These are phyloP conservation scores for Lophium mytilinum DNA, from an alignment of 495 filamentous ascomycete species.

Conservation along the genomic window DNA sequence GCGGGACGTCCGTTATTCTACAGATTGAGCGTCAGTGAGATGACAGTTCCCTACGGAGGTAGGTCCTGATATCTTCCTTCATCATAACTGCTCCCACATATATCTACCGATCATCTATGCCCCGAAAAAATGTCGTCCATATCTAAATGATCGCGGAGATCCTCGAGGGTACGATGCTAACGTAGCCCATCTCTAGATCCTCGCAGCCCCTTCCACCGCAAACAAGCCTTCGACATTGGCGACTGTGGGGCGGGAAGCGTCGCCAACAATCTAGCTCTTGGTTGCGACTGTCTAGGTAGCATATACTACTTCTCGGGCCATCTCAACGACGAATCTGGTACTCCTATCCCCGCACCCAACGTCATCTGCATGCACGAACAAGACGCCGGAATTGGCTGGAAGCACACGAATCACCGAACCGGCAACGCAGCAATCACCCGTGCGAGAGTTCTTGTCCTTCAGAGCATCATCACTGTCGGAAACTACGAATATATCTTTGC, in stretches of 20 bases:
- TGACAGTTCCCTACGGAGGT: constrained; percentile 57
- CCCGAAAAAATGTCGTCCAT: too few relatives aligned
- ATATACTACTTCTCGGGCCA: constrained; percentile 21
- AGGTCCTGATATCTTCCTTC: background rate
- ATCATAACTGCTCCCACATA: too few relatives aligned
- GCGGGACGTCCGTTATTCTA: constrained; percentile 62
- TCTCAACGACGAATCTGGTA: constrained; percentile 10
- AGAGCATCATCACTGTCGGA: constrained; percentile 22
- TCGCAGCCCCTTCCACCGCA: constrained; percentile 23
- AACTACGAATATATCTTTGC: constrained; percentile 32
- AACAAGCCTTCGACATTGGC: constrained; percentile 29
- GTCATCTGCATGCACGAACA: constrained; percentile 30
- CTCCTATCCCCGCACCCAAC: constrained; percentile 12
- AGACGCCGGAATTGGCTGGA: constrained; percentile 29
- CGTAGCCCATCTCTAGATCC: constrained; percentile 5
- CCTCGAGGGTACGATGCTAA: too few relatives aligned
- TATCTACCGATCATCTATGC: too few relatives aligned
- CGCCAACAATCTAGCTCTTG: constrained; percentile 26
- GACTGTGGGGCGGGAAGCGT: constrained; percentile 22
- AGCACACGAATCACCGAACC: constrained; percentile 27
- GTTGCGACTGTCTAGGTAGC: constrained; percentile 28
- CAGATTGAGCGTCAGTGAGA: constrained; percentile 60
- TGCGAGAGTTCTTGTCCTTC: constrained; percentile 23
- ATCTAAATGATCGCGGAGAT: too few relatives aligned
- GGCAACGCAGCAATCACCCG: constrained; percentile 14